Conservation (phyloP, 768 basidiomycete genomes). For the Pulveroboletus sp. region DNA sequence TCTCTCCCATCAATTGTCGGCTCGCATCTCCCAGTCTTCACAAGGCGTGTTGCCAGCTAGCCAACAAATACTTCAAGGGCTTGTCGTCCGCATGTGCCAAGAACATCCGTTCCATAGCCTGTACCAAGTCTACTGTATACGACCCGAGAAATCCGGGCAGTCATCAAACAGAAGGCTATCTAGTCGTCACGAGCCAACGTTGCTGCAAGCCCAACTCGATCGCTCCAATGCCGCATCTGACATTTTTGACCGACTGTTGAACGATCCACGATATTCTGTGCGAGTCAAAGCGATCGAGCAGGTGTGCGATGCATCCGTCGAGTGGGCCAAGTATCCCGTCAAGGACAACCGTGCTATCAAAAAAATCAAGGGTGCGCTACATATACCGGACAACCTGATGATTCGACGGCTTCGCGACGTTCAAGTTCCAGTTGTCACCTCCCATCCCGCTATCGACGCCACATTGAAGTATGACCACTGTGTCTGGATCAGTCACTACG, state of each 20-base stretch:
- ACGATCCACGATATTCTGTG: constrained; percentile 34
- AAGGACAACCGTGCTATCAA: constrained; percentile 31
- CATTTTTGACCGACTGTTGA: constrained; percentile 56
- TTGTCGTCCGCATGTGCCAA: constrained; percentile 72
- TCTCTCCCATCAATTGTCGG: constrained; percentile 90
- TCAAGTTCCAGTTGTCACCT: constrained; percentile 83
- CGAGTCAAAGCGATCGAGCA: constrained; percentile 54
- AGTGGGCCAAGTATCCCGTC: constrained; percentile 70
- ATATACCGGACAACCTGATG: constrained; percentile 44
- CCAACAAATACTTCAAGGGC: constrained; percentile 59
- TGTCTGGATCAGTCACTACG: constrained; percentile 67
- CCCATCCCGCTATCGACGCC: constrained; percentile 63
- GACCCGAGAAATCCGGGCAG: constrained; percentile 32
- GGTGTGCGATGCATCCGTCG: constrained; percentile 62
- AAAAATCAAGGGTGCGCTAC: constrained; percentile 25
- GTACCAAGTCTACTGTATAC: constrained; percentile 84
- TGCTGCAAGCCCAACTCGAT: constrained; percentile 44
- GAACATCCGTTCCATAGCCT: constrained; percentile 95
- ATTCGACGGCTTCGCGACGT: constrained; percentile 53
- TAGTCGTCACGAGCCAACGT: constrained; percentile 38
- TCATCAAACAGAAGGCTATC: constrained; percentile 42
- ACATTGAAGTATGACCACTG: constrained; percentile 66
- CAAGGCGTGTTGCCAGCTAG: constrained; percentile 30
- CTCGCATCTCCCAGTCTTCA: constrained; percentile 63
- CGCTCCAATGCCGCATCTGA: constrained; percentile 62